Evolutionary conservation across 2,329 filamentous ascomycete genomes (phyloP).

Genomic region (Exophiala oligosperma): DNA sequence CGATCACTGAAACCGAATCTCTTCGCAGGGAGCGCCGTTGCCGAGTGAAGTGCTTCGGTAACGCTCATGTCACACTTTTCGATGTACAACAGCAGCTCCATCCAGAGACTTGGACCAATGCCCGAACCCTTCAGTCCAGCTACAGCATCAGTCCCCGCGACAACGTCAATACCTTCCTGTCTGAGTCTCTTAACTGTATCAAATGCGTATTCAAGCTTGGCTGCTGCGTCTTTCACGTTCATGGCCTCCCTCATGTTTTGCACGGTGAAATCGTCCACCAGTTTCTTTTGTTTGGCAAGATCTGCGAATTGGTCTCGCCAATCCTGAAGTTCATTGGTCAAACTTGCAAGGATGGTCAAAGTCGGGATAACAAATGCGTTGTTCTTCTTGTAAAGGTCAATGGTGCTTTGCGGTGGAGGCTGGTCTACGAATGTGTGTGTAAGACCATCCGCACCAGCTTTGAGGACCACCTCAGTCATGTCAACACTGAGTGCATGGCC

Average conservation of each 20-base stretch:
- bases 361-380: conserved; percentile 30
- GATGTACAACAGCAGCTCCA: conserved; percentile 33
- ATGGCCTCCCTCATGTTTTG: conserved; percentile 31
- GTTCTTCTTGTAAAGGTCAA: conserved; percentile 27
- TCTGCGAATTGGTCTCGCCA: conserved; percentile 25
- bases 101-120: conserved; percentile 31
- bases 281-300: conserved; percentile 26
- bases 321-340: conserved; percentile 27
- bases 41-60: conserved; percentile 31
- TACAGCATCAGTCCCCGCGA: conserved; percentile 36
- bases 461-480: conserved; percentile 28
- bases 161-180: conserved; percentile 31
- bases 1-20: conserved; percentile 33
- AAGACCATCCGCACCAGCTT: conserved; percentile 28
- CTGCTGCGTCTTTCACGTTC: conserved; percentile 27
- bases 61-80: conserved; percentile 31
- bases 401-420: conserved; percentile 21
- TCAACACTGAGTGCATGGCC: conserved; percentile 27
- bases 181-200: conserved; percentile 27
- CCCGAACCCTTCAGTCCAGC: conserved; percentile 25
- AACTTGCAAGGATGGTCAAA: conserved; percentile 19
- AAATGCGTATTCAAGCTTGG: conserved; percentile 25
- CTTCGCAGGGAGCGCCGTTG: conserved; percentile 31
- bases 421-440: conserved; percentile 33
- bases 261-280: conserved; percentile 29